Evolutionary conservation across 2,329 filamentous ascomycete genomes (phyloP).

Genomic region (Ophiostoma tasmaniense): DNA sequence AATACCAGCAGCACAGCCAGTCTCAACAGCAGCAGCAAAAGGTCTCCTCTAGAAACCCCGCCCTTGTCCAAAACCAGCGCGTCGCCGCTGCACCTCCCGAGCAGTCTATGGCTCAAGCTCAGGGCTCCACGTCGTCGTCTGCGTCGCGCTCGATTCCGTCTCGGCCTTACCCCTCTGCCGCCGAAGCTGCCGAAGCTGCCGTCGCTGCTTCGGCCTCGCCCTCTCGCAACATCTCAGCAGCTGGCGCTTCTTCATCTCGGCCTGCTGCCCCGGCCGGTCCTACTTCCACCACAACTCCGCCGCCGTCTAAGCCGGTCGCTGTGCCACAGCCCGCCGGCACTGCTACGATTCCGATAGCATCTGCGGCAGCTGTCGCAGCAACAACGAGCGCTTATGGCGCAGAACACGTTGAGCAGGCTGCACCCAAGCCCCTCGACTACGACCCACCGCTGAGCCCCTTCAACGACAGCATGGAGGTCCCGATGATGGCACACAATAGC

Average conservation of each 20-base stretch:
- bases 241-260: conserved; percentile 22
- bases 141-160: conserved; percentile 23
- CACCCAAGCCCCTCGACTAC: conserved; percentile 23
- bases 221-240: neutral
- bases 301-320: conserved; percentile 46
- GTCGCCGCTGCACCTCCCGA: conserved; percentile 53
- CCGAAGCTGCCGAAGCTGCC: conserved; percentile 10
- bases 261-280: conserved; percentile 25
- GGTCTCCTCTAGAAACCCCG: conserved; percentile 35
- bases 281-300: conserved; percentile 10
- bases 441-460: conserved; percentile 26
- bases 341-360: neutral
- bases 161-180: conserved; percentile 16
- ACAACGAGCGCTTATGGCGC: conserved; percentile 21
- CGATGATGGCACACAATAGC: conserved; percentile 45
- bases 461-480: conserved; percentile 33
- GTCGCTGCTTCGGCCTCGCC: conserved; percentile 19
- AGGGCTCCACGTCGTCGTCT: conserved; percentile 37
- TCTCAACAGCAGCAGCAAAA: conserved; percentile 23
- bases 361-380: conserved; percentile 10
- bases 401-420: neutral
- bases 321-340: conserved; percentile 33
- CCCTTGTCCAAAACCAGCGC: conserved; percentile 47
- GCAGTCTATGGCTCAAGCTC: conserved; percentile 52
- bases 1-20: conserved; percentile 21